Percentiles rank a stretch among this genome's conserved stretches.
Evolutionary conservation across 257 asterid species (phyloP).

Genomic region (Euphrasia confusa): DNA sequence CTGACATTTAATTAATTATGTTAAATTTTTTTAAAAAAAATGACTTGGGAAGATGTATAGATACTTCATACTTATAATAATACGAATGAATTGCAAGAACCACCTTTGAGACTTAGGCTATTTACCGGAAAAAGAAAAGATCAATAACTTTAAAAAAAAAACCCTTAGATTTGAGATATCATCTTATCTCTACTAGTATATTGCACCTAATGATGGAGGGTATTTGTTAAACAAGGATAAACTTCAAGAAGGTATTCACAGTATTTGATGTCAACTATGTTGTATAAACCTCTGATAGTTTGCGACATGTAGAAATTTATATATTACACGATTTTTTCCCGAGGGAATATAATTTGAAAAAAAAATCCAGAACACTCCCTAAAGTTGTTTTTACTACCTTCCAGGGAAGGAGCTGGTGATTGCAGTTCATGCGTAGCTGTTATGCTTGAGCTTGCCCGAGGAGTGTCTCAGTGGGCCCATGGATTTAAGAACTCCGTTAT

Average conservation of each 20-base stretch:
- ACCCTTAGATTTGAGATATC: neutral
- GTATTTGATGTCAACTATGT: neutral
- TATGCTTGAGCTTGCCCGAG: constrained; percentile 99
- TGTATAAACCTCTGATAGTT: too few relatives aligned
- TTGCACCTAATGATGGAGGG: too few relatives aligned
- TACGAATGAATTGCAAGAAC: neutral
- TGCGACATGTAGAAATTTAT: too few relatives aligned
- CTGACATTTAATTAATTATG: too few relatives aligned
- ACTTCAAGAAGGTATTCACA: neutral
- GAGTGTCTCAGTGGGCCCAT: constrained; percentile 95
- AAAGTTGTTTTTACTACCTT: constrained; percentile 14
- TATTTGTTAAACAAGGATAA: neutral
- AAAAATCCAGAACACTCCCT: too few relatives aligned
- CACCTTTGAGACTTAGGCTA: neutral
- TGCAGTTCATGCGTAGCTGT: constrained; percentile 97
- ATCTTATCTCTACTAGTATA: neutral
- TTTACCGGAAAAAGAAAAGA: neutral
- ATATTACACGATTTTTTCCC: too few relatives aligned
- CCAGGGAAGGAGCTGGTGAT: constrained; percentile 98
- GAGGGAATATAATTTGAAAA: too few relatives aligned
- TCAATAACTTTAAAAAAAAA: neutral
- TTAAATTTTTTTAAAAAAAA: neutral
- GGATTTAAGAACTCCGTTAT: constrained; percentile 83
- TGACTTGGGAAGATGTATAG: neutral
- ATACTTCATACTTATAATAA: neutral